A percentile compares a stretch with the other conserved stretches of the same genome.
Conservation (phyloP, 768 basidiomycete genomes). For the Mycena filopes region DNA sequence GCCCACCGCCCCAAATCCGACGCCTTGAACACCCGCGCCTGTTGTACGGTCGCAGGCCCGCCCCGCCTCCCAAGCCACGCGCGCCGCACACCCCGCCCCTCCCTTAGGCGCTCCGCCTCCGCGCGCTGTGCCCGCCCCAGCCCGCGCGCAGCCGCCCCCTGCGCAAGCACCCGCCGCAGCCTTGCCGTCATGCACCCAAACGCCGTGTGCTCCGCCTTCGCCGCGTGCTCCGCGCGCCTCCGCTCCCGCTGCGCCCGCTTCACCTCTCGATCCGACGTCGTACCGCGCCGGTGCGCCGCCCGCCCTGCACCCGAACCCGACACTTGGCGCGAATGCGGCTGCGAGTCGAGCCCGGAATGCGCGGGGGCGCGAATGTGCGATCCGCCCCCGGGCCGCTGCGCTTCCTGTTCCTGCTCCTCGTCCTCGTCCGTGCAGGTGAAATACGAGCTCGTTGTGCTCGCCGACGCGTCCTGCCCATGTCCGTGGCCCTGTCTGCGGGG, state of each 20-base stretch:
- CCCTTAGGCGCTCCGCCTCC: conserved; percentile 25
- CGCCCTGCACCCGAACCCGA: background rate
- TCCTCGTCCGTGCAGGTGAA: conserved; percentile 27
- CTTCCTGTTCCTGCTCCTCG: background rate
- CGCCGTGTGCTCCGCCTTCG: conserved; percentile 26
- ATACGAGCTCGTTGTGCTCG: conserved; percentile 30
- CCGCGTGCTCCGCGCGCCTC: conserved; percentile 13
- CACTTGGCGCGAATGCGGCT: background rate
- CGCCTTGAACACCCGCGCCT: conserved; percentile 23
- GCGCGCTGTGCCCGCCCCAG: conserved; percentile 15
- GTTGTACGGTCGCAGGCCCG: background rate
- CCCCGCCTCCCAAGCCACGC: conserved; percentile 22
- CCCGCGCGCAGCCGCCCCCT: conserved; percentile 14
- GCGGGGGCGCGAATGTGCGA: conserved; percentile 25
- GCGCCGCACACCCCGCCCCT: conserved; percentile 25
- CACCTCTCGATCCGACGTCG: background rate
- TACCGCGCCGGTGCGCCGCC: background rate
- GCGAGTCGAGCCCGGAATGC: conserved; percentile 6
- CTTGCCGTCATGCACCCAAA: conserved; percentile 31
- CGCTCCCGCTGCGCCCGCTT: conserved; percentile 17
- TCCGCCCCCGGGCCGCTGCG: background rate
- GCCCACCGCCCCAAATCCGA: conserved; percentile 19
- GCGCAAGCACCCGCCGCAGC: conserved; percentile 17
- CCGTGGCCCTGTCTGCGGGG: background rate
- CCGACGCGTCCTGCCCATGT: conserved; percentile 15